Evolutionary conservation across 2,329 filamentous ascomycete species (phyloP).

Genomic region (Parasarocladium wereldwijsianum): DNA sequence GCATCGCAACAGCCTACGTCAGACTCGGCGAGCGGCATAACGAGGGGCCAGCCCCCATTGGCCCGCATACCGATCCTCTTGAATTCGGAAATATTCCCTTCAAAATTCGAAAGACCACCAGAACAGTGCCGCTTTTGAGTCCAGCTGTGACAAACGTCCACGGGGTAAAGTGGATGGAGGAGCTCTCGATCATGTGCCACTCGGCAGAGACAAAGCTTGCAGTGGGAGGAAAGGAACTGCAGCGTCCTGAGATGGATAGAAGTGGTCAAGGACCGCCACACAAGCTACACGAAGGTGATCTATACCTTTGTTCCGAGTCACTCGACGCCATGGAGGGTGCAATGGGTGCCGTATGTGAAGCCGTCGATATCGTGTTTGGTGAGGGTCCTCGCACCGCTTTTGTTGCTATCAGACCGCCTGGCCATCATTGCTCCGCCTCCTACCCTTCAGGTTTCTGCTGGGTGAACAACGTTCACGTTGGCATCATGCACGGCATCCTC

Average conservation of each 20-base stretch:
- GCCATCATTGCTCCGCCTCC: constrained; percentile 84
- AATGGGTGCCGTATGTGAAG: constrained; percentile 84
- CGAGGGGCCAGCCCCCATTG: constrained; percentile 52
- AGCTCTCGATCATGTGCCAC: constrained; percentile 73
- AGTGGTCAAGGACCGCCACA: constrained; percentile 28
- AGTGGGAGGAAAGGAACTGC: constrained; percentile 62
- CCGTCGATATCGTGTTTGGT: constrained; percentile 69
- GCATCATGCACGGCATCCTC: constrained; percentile 79
- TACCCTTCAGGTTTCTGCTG: constrained; percentile 95
- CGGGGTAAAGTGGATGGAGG: constrained; percentile 84
- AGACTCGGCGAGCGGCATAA: constrained; percentile 70
- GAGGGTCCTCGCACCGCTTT: constrained; percentile 61
- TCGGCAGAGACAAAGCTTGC: constrained; percentile 66
- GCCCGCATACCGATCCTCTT: constrained; percentile 42
- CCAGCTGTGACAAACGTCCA: constrained; percentile 81
- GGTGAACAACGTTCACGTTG: constrained; percentile 96
- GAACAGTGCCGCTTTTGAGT: constrained; percentile 57
- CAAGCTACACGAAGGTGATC: constrained; percentile 71
- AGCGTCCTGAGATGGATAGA: constrained; percentile 48
- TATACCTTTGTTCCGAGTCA: constrained; percentile 82
- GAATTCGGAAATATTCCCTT: constrained; percentile 56
- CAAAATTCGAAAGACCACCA: constrained; percentile 65
- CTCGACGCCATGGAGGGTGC: constrained; percentile 79
- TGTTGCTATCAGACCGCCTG: constrained; percentile 81
- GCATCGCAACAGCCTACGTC: constrained; percentile 77